phyloP scores from a whole-genome alignment of 495 filamentous ascomycete genomes.

The Penicillium bialowiezense region DNA sequence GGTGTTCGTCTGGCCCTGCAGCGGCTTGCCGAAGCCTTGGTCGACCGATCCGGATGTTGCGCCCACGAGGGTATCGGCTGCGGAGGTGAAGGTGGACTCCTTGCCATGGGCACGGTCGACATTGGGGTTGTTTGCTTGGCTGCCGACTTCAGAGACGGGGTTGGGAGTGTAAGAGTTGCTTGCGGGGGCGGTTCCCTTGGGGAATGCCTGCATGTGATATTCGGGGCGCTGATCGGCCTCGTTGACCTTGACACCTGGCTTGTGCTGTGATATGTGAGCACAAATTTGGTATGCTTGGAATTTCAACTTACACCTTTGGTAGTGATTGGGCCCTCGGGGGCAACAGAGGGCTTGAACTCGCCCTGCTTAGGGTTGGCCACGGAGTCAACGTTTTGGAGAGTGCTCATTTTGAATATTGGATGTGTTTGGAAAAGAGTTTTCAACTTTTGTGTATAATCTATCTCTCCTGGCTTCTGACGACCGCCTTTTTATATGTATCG shows the following conservation, averaged over 20 bases:
- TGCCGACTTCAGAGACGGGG: slow-evolving; percentile 14
- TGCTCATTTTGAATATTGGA: slow-evolving; percentile 45
- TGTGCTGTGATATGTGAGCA: slow-evolving; percentile 50
- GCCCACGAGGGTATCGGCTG: slow-evolving; percentile 57
- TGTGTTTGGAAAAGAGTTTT: too few species aligned
- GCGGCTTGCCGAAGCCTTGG: slow-evolving; percentile 57
- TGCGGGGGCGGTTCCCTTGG: slow-evolving; percentile 63
- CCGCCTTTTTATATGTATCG: too few species aligned
- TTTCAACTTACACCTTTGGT: slow-evolving; percentile 58
- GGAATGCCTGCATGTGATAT: slow-evolving; percentile 58
- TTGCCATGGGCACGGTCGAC: slow-evolving; percentile 18
- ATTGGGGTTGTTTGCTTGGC: slow-evolving; percentile 39
- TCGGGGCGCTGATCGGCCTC: slow-evolving; percentile 60
- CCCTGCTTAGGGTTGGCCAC: slow-evolving; percentile 39
- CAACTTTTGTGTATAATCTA: too few species aligned
- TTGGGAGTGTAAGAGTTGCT: slow-evolving; percentile 60
- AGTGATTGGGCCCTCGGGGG: slow-evolving; percentile 49
- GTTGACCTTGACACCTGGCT: slow-evolving; percentile 57
- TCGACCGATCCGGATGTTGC: slow-evolving; percentile 63
- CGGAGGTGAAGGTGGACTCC: slow-evolving; percentile 37
- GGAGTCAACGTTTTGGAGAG: slow-evolving; percentile 49
- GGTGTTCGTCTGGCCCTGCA: slow-evolving; percentile 55
- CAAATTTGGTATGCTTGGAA: too few species aligned
- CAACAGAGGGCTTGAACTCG: slow-evolving; percentile 15
- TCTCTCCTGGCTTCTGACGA: too few species aligned